Evolutionary conservation across 306 rosid genomes (phyloP).

Genomic region (Purshia tridentata): DNA sequence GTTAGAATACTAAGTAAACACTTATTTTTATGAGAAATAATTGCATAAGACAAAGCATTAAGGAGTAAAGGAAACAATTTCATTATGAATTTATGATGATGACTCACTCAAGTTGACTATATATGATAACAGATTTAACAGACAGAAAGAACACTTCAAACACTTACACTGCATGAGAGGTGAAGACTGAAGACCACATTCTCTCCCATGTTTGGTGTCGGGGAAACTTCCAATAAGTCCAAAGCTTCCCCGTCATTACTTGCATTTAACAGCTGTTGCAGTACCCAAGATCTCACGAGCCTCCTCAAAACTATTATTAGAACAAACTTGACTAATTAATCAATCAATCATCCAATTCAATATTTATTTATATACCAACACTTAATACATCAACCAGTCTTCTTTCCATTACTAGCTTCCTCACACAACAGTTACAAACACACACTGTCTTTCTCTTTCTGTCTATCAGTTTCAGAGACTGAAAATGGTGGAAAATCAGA

Average conservation of each 20-base stretch:
- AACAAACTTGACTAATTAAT: conserved; percentile 26
- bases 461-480: conserved; percentile 22
- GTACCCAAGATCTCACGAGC: conserved; percentile 53
- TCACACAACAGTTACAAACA: conserved; percentile 28
- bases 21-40: conserved; percentile 9
- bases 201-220: conserved; percentile 88
- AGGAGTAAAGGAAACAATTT: background rate
- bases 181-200: conserved; percentile 45
- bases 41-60: conserved; percentile 31
- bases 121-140: conserved; percentile 3
- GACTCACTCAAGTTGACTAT: conserved; percentile 40
- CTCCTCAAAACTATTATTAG: conserved; percentile 21
- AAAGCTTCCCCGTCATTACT: conserved; percentile 54
- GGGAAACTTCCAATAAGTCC: conserved; percentile 70
- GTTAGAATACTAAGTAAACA: background rate
- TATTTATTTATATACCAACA: conserved; percentile 32
- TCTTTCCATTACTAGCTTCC: conserved; percentile 38
- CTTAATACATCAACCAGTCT: conserved; percentile 34
- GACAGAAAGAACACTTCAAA: conserved; percentile 30
- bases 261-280: conserved; percentile 48
- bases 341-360: conserved; percentile 9
- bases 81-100: conserved; percentile 10
- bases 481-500: conserved; percentile 52
- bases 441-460: conserved; percentile 27
- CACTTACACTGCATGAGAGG: conserved; percentile 11